phyloP scores from a whole-genome alignment of 1,139 yeast genomes.

The Diutina scorzettiae region DNA sequence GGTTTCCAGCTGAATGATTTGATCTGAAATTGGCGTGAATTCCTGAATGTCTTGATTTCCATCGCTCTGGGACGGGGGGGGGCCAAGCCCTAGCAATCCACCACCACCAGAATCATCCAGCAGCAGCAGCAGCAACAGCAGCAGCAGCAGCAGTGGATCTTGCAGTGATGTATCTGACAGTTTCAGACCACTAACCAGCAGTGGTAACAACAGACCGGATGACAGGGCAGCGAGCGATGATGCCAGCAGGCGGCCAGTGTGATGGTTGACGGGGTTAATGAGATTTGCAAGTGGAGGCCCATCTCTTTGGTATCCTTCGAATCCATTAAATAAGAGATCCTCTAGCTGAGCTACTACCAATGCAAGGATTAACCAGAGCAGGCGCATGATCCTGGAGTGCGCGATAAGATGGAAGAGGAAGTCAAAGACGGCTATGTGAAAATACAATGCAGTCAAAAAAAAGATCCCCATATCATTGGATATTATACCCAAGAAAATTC shows the following conservation, averaged over 20 bases:
- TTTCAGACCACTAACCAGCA: background rate
- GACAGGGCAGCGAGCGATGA: background rate
- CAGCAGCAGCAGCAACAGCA: background rate
- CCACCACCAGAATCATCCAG: background rate
- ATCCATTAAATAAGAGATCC: background rate
- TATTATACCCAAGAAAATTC: too few species aligned
- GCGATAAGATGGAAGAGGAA: too few species aligned
- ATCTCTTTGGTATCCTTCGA: background rate
- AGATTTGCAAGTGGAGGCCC: too few species aligned
- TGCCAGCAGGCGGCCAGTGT: slow-evolving; percentile 5
- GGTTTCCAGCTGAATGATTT: slow-evolving; percentile 26
- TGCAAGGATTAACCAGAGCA: background rate
- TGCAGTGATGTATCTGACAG: too few species aligned
- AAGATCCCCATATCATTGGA: too few species aligned
- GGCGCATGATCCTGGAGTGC: too few species aligned
- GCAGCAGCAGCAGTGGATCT: background rate
- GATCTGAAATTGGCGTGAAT: slow-evolving; percentile 31
- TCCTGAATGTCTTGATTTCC: slow-evolving; percentile 22
- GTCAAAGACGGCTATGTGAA: too few species aligned
- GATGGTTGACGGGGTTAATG: too few species aligned
- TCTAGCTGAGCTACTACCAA: background rate
- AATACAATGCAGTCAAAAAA: too few species aligned
- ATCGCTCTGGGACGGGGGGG: too few species aligned
- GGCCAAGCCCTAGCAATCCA: too few species aligned
- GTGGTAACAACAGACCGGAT: background rate